Base-by-base conservation (phyloP, 345 rosid species). In the Melastoma malabathricum region DNA sequence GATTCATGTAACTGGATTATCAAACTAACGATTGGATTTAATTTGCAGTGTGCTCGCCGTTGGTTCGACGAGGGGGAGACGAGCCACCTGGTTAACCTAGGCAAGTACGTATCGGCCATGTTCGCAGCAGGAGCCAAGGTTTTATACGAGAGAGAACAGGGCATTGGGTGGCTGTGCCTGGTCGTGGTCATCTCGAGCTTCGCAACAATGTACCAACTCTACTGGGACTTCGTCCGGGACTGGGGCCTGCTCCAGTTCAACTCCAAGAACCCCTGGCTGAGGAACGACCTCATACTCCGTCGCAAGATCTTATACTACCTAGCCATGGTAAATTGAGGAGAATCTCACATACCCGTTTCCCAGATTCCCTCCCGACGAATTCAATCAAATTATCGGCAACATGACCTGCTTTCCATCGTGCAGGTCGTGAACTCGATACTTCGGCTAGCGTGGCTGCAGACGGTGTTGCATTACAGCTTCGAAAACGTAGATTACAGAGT, bases 151-250 rank as follows among this genome's bases (percentile, higher is more conserved):
- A 93, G 75, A 59, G 94, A 93, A 48, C 68, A 48, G 14, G 76
- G 66, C 62, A 58, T 44, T 10, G 94, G 86, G 46, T 83, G 88
- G 86, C 71, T 88, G 38, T 81, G 90, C 47, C 80, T 81, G 52
- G 68, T 93, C 29, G 95, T 93, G 60, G 64, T 72, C 53, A 65
- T 83, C 66, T 93, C 97, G 54, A 83, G 95, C 70, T 57, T 72
- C 50, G 97, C 99, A 48, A 88, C 99, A 56, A 47, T 93, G 18
- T 93, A 88, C 72, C 99, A 93, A 64, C 79, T 93, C 72, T 93
- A 93, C 66, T 93, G 99, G 99, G 99, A 93, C 73, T 93, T 83
- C 77, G 97, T 93, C 19, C 83, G 66, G 74, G 99, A 93, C 48
- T 93, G 99, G 99, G 99, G 99, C 65, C 77, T 93, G 77, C 97